A percentile compares a stretch with the other conserved stretches of the same genome.
These are phyloP conservation scores for Eucalyptus rudis DNA, from an alignment of 345 rosid species.

Conservation along the genomic window DNA sequence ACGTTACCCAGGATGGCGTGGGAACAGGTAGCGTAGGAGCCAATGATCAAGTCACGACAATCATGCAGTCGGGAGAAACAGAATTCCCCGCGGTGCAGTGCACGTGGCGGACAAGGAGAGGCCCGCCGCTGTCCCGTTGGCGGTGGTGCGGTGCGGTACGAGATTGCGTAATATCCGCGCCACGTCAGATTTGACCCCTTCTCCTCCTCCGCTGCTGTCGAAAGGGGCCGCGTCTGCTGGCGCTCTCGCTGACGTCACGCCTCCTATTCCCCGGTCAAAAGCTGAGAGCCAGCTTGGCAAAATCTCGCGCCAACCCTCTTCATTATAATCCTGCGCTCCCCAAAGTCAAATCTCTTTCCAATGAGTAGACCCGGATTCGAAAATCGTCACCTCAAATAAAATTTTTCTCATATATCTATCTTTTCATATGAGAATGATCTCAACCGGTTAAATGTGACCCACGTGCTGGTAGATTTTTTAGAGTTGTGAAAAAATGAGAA, in stretches of 20 bases:
- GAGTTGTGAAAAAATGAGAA: neutral
- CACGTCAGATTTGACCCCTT: neutral
- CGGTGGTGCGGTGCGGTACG: neutral
- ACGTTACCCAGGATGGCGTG: neutral
- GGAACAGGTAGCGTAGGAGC: too few species aligned
- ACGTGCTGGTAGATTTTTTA: fast-evolving
- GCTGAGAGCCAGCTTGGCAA: neutral
- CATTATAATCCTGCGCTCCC: neutral
- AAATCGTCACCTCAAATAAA: neutral
- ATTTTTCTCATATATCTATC: fast-evolving
- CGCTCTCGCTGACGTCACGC: neutral
- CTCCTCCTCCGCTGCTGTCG: neutral
- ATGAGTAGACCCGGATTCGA: neutral
- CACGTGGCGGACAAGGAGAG: neutral
- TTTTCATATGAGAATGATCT: neutral
- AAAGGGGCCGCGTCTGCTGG: neutral
- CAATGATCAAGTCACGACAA: neutral
- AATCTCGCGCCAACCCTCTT: neutral
- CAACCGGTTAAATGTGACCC: too few species aligned
- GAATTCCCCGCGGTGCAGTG: neutral
- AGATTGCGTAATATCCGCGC: neutral
- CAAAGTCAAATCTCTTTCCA: neutral
- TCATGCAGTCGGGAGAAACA: neutral
- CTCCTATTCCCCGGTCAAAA: neutral
- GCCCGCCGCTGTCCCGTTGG: neutral